Conservation (phyloP, 257 asterid species). For the Henckelia pumila region DNA sequence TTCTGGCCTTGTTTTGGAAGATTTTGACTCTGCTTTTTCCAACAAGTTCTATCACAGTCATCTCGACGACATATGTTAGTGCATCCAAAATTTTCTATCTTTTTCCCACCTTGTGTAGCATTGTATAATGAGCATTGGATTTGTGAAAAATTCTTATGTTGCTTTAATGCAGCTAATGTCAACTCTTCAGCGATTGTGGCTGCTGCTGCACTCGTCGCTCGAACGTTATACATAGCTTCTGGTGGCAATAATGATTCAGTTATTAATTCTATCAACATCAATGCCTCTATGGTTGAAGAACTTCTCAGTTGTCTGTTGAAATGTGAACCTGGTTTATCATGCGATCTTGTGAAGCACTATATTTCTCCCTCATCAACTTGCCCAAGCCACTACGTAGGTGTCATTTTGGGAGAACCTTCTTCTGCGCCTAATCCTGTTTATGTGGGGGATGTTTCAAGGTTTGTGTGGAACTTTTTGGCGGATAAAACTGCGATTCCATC, state of each 20-base stretch:
- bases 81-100: constrained; percentile 26
- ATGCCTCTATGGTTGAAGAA: constrained; percentile 73
- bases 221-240: constrained; percentile 76
- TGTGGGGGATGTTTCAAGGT: constrained; percentile 81
- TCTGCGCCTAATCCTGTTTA: constrained; percentile 54
- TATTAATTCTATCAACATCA: constrained; percentile 49
- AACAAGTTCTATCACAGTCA: constrained; percentile 94
- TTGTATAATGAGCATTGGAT: constrained; percentile 8
- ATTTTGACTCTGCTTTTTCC: constrained; percentile 79
- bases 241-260: constrained; percentile 51
- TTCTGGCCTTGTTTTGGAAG: constrained; percentile 89
- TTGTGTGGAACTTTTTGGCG: constrained; percentile 86
- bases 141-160: constrained; percentile 24
- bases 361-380: constrained; percentile 72
- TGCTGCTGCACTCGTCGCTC: constrained; percentile 91
- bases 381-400: constrained; percentile 89
- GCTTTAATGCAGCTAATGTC: constrained; percentile 70
- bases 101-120: background rate
- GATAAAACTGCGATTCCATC: constrained; percentile 68
- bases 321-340: constrained; percentile 83
- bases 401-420: constrained; percentile 75
- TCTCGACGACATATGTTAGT: constrained; percentile 86
- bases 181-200: constrained; percentile 79
- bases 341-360: constrained; percentile 72
- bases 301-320: constrained; percentile 71